Evolutionary conservation across 2,329 filamentous ascomycete species (phyloP), one percentile per base, ranked within the genome.

Genomic region (Colletotrichum shisoi): DNA sequence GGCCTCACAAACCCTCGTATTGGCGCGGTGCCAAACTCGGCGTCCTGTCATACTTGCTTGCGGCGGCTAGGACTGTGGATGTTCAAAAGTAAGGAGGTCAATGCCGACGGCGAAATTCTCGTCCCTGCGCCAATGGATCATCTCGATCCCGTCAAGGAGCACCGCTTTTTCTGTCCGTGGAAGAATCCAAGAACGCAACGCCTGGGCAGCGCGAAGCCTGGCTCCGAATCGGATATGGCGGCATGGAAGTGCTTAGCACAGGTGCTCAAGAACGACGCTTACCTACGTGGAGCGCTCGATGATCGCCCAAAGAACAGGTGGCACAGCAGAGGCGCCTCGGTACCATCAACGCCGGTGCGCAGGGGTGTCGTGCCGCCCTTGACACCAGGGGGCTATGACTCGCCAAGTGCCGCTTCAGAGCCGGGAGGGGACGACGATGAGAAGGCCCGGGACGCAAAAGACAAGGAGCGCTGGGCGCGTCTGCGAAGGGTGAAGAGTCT

Each of bases 1-100:
- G 88, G 87, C n/a, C 80, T 88, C 3, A 80, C 79, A 7, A 84
- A 86, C 71, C 70, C 79, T 13, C 79, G 83, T 74, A 79, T 88
- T 73, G 77, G 89, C 74, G 78, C 87, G 1, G 86, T 90, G 24
- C 87, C 89, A 46, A 91, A 92, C 68, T 86, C 94, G 17, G 89
- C 91, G 6, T 89, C 88, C 4, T 99, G 95, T 77, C 85, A 90
- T 66, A 91, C 92, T 21, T 99, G 95, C 76, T 91, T 96, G 74
- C 89, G 95, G 67, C 88, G 94, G 1, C 83, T 98, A 0, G 95
- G 95, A 0, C 83, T 99, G 2, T 99, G 95, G 95, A 90, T 99
- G 82, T 98, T 96, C 76, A 91, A 89, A 73, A 89, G 89, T 76
- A 93, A 89, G 77, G 86, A 87, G 72, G 85, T 90, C 37, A 84